Base-by-base conservation (phyloP, 495 filamentous ascomycete genomes). In the Aspergillus hancockii region DNA sequence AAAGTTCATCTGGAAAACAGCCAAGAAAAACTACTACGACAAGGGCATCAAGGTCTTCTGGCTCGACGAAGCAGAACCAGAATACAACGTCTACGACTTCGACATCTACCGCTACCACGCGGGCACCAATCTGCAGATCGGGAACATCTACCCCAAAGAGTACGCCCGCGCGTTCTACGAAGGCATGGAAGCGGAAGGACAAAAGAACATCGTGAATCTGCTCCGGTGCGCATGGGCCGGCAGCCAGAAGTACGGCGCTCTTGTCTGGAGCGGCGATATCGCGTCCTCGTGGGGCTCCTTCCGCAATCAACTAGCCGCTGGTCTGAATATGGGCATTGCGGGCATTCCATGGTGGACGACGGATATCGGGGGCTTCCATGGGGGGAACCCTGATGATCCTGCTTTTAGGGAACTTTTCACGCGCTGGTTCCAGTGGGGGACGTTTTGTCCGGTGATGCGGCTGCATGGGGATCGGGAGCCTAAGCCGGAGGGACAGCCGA, bases 11-110 rank as follows among this genome's bases (percentile, higher is more conserved):
- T 86, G 83, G 82, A 59, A 69, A n/a, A 78, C 74, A 55, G 79
- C 70, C 0, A 78, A 80, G 58, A 60, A 80, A 56, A 79, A 85
- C 68, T 85, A 86, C 70, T 80, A 81, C 64, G 68, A 75, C 56
- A 79, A 76, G 38, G 83, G 83, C n/a, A 83, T 86, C 62, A 73
- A 74, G 50, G 61, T 79, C 14, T 86, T 85, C 68, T 86, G 83
- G 83, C 78, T 86, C 7, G 83, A 86, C 57, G 83, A 86, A 60
- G 82, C 83, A 0, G 83, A 85, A 57, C 83, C 83, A 2, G 83
- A 86, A 58, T 85, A 83, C 66, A 70, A 67, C 5, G 77, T 76
- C 54, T 86, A 86, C 67, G 80, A 85, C 67, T 85, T 84, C 52
- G 81, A 85, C 59, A 81, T 81, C 63, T 85, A 77, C 64, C 78